phyloP scores from a whole-genome alignment of 768 basidiomycete species.

The Lentinula sp. region DNA sequence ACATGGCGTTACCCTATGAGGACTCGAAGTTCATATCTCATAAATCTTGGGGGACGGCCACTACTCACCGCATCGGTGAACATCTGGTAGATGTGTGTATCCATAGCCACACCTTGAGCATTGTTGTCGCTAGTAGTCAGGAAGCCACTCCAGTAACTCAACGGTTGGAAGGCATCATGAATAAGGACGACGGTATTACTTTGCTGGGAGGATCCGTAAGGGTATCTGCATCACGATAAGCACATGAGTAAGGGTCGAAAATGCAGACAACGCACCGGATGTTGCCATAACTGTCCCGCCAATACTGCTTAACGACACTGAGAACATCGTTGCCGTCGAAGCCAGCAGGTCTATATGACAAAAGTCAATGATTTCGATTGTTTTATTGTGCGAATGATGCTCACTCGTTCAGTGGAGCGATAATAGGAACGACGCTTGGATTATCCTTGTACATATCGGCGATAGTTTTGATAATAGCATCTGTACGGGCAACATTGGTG shows the following conservation, averaged over 20 bases:
- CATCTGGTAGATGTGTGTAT: constrained; percentile 77
- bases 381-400: neutral
- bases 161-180: constrained; percentile 75
- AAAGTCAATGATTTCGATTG: neutral
- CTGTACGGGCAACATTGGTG: constrained; percentile 61
- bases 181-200: constrained; percentile 65
- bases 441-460: constrained; percentile 42
- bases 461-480: constrained; percentile 57
- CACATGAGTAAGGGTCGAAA: neutral
- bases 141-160: constrained; percentile 65
- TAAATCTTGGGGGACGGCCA: constrained; percentile 18
- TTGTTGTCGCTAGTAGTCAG: constrained; percentile 31
- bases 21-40: neutral
- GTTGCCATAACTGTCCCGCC: constrained; percentile 67
- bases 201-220: constrained; percentile 30
- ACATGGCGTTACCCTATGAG: neutral
- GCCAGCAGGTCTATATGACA: neutral
- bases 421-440: constrained; percentile 46
- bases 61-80: constrained; percentile 46
- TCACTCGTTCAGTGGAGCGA: constrained; percentile 79
- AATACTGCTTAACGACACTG: constrained; percentile 33
- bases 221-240: constrained; percentile 19
- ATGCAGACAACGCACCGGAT: constrained; percentile 44
- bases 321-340: constrained; percentile 1
- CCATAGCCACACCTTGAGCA: constrained; percentile 66